Percentiles rank a stretch among this genome's conserved stretches.
phyloP scores from a whole-genome alignment of 164 flowering plant species.

The Sedum album region DNA sequence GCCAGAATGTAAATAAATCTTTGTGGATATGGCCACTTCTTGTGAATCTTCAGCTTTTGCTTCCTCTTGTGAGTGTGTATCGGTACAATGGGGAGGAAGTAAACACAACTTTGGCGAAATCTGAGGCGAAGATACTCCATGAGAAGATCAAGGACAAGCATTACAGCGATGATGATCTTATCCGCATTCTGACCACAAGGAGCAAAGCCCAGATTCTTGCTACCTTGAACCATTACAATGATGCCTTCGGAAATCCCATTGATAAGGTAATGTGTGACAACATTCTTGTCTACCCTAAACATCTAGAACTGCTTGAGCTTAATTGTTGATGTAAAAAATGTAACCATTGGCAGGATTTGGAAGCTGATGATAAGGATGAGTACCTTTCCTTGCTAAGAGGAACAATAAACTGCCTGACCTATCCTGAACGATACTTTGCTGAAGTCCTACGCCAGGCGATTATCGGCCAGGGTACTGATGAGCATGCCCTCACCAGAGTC shows the following conservation, averaged over 20 bases:
- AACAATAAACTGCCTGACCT: constrained; percentile 35
- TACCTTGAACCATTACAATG: constrained; percentile 61
- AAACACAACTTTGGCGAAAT: constrained; percentile 44
- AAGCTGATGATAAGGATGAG: constrained; percentile 39
- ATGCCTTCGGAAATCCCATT: constrained; percentile 42
- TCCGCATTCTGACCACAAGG: constrained; percentile 67
- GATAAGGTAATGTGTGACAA: constrained; percentile 33
- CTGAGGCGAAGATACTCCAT: constrained; percentile 60
- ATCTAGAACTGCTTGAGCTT: no score
- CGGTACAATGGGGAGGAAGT: constrained; percentile 65
- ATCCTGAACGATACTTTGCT: constrained; percentile 50
- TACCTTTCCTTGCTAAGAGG: constrained; percentile 35
- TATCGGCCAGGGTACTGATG: constrained; percentile 50
- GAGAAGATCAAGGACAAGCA: constrained; percentile 46
- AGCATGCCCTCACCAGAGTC: constrained; percentile 59
- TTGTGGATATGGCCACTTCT: no score
- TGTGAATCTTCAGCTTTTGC: constrained; percentile 38
- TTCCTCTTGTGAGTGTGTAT: constrained; percentile 52
- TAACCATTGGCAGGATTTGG: constrained; percentile 34
- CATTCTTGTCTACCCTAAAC: not conserved
- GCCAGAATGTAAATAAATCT: not conserved
- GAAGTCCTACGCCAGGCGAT: constrained; percentile 44
- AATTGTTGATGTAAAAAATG: no score
- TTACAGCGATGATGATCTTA: constrained; percentile 50
- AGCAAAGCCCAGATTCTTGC: constrained; percentile 81